Evolutionary conservation across 2,329 filamentous ascomycete species (phyloP), one percentile per base, ranked within the genome.

Genomic region (Fusarium phyllophilum): DNA sequence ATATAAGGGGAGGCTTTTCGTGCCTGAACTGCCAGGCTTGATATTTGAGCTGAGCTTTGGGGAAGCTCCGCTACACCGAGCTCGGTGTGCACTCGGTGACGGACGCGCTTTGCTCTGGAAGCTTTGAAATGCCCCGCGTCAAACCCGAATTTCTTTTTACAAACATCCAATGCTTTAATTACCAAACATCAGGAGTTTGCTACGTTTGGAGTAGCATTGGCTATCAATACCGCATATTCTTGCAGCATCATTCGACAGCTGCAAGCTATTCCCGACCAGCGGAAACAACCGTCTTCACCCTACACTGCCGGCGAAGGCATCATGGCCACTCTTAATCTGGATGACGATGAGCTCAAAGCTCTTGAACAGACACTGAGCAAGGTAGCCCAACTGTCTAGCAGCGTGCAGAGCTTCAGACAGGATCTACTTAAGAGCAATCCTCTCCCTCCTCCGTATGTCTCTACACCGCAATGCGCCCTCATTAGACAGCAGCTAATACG

Each of bases 361-460:
- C 87, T 95, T 33, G 93, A 95, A 78, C 89, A 92, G 81, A 90
- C 91, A 34, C 89, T 93, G 45, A 89, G 91, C 77, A 88, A 91
- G 34, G 86, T 95, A 29, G 86, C 87, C 51, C 91, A 94, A 78
- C 87, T 95, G 31, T 89, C 90, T 8, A 91, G 88, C 80, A 93
- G 89, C 75, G 89, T 95, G 26, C 86, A 84, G 65, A 92, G 91
- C 45, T 84, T 95, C 29, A 88, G 89, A 75, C 83, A 85, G 73
- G 88, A 90, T 76, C 84, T 94, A 44, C 81, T 89, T 44, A 86
- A 87, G 68, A 90, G 87, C 80, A 89, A 92, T 61, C 91, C 91
- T 31, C 85, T 95, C 10, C 93, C 93, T 33, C 87, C 87, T 63
- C 89, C 90, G 92, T 94, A 84, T 68, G 58, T 22, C 33, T 38